Base-by-base conservation (phyloP, 2,329 filamentous ascomycete species). In the Exophiala dermatitidis region DNA sequence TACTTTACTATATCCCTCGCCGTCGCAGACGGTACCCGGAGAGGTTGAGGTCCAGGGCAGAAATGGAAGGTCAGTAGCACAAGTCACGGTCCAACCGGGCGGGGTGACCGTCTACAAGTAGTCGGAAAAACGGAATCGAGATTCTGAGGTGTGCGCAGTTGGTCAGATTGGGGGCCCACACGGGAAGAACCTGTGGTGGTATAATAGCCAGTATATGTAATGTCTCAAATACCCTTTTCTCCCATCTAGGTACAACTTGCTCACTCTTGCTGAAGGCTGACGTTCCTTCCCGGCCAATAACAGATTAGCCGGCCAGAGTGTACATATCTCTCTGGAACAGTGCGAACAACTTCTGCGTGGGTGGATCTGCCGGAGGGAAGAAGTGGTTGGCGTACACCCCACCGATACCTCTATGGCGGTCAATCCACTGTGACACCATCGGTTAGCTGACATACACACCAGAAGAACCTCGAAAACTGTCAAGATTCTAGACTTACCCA, bases 401-500 rank as follows among this genome's bases (percentile, higher is more conserved):
- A 26, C 28, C 10, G 12, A 44, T 12, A 7, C 41, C 48, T 44
- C 38, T 44, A n/a, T 12, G 5, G 36, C 48, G 48, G 28, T 50
- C 48, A 45, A 50, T 36, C 48, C 48, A 50, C 48, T 50, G 31
- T 26, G 6, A 19, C 6, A 42, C 7, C 19, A 19, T 26, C 12
- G 38, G 38, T 42, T 19, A 42, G 38, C 12, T 36, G 19, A 19
- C 19, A 19, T 19, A 19, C 19, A 19, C 19, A 19, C 19, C 19
- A 2, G 19, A 19, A 19, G 19, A 19, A 19, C 19, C 19, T 19
- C 19, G 19, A 19, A 19, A 19, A 19, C 19, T 19, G 19, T 19
- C 19, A 19, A 19, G 19, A 19, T 19, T 19, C 19, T 19, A 12
- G 34, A 50, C 56, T n/a, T 37, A 58, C 56, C 56, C 58, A 63